Evolutionary conservation across 306 rosid genomes (phyloP).

Genomic region (Casuarina equisetifolia): DNA sequence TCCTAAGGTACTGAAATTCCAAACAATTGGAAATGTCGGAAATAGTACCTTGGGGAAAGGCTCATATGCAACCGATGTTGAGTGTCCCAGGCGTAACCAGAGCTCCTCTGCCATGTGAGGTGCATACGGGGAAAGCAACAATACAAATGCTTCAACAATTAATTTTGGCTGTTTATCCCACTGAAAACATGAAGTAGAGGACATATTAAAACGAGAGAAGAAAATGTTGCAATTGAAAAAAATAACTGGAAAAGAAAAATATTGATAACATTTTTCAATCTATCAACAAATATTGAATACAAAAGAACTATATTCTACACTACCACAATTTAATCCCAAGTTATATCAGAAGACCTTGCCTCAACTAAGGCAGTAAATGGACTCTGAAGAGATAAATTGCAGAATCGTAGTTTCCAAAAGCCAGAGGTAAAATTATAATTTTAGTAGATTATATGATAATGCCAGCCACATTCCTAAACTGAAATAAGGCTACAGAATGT

Average conservation of each 20-base stretch:
- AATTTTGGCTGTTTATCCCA: constrained; percentile 86
- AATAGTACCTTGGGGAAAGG: constrained; percentile 77
- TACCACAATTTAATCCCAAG: neutral
- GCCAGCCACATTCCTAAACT: neutral
- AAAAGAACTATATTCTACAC: neutral
- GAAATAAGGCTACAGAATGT: too few species aligned
- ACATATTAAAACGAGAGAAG: constrained; percentile 4
- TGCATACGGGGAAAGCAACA: constrained; percentile 90
- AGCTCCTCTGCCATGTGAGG: constrained; percentile 98
- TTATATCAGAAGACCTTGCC: neutral
- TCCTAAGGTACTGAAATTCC: constrained; percentile 5
- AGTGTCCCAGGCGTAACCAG: constrained; percentile 91
- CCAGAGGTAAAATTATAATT: neutral
- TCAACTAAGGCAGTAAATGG: neutral
- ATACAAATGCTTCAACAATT: constrained; percentile 70
- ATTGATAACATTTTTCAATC: neutral
- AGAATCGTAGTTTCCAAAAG: neutral
- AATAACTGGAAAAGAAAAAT: neutral
- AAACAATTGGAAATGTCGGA: constrained; percentile 21
- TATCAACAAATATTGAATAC: neutral
- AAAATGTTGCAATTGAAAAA: neutral
- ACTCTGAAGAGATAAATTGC: neutral
- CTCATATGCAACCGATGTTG: constrained; percentile 65
- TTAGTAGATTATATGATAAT: neutral
- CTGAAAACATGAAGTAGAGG: constrained; percentile 47